Evolutionary conservation across 2,329 filamentous ascomycete species (phyloP).

Genomic region (Penicillium digitatum): DNA sequence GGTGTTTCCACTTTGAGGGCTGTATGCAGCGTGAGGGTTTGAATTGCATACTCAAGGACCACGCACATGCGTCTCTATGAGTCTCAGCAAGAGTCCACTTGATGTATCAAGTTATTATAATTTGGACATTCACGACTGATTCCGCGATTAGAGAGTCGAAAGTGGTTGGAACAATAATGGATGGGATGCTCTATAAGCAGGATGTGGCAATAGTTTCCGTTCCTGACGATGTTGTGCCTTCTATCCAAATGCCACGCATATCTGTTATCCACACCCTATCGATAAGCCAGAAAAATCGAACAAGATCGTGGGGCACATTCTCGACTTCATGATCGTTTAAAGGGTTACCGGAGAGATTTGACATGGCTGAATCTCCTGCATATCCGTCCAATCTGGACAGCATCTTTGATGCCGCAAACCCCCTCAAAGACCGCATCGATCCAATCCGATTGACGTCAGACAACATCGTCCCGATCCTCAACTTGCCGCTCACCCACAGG

Average conservation of each 20-base stretch:
- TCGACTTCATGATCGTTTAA: constrained; percentile 8
- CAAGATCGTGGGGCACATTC: constrained; percentile 27
- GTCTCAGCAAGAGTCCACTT: background rate
- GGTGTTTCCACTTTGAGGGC: constrained; percentile 53
- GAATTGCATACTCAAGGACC: constrained; percentile 49
- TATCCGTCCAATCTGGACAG: constrained; percentile 33
- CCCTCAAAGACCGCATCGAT: constrained; percentile 33
- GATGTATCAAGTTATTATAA: background rate
- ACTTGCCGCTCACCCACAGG: constrained; percentile 36
- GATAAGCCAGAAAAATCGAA: constrained; percentile 27
- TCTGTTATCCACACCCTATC: constrained; percentile 21
- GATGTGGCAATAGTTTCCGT: constrained; percentile 2
- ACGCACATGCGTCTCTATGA: constrained; percentile 31
- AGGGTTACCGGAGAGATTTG: constrained; percentile 6
- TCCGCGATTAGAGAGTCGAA: background rate
- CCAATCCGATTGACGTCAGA: constrained; percentile 34
- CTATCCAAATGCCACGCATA: constrained; percentile 4
- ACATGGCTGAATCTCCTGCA: constrained; percentile 26
- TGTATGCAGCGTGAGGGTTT: constrained; percentile 51
- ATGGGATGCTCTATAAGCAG: background rate
- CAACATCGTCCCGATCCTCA: constrained; percentile 32
- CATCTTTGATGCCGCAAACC: constrained; percentile 30
- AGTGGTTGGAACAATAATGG: background rate
- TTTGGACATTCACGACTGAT: background rate
- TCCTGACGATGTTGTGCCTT: background rate